These are phyloP conservation scores for Cynanchum wilfordii DNA, from an alignment of 257 asterid species.

Conservation along the genomic window DNA sequence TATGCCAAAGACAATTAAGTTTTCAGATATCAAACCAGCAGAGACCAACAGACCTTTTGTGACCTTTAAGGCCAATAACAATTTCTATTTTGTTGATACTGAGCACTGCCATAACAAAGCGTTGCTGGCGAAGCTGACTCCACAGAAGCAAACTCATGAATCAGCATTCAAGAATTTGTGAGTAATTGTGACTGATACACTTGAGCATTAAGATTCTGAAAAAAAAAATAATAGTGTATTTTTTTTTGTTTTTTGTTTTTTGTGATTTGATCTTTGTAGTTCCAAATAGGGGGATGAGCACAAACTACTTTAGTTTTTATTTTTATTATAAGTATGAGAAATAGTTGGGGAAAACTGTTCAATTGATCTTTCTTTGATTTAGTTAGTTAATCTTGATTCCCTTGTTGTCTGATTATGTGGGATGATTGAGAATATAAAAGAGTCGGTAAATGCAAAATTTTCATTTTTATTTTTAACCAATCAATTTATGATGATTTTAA, in stretches of 20 bases:
- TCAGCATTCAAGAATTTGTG: slow-evolving; percentile 76
- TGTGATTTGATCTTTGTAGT: not conserved
- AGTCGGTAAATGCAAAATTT: too few relatives aligned
- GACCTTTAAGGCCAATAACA: slow-evolving; percentile 68
- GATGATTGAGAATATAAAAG: too few relatives aligned
- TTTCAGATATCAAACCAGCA: slow-evolving; percentile 72
- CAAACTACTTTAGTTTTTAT: not conserved
- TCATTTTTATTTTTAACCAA: too few relatives aligned
- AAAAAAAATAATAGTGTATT: not conserved
- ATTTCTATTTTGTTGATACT: slow-evolving; percentile 66
- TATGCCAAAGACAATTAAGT: slow-evolving; percentile 57
- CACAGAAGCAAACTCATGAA: slow-evolving; percentile 46
- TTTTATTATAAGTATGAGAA: not conserved
- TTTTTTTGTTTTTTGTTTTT: not conserved
- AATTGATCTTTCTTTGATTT: too few relatives aligned
- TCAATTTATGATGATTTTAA: too few relatives aligned
- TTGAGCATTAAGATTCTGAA: slow-evolving; percentile 1
- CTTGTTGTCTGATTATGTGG: too few relatives aligned
- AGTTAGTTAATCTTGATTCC: too few relatives aligned
- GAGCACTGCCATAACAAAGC: slow-evolving; percentile 91
- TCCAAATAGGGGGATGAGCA: not conserved
- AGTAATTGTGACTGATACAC: slow-evolving; percentile 6
- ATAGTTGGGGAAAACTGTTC: not conserved
- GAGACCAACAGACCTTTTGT: slow-evolving; percentile 83
- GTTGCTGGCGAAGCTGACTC: slow-evolving; percentile 71